Percentiles rank a stretch among this genome's conserved stretches.
These are phyloP conservation scores for Trichosanthes cucumerina DNA, from an alignment of 306 rosid genomes.

Conservation along the genomic window DNA sequence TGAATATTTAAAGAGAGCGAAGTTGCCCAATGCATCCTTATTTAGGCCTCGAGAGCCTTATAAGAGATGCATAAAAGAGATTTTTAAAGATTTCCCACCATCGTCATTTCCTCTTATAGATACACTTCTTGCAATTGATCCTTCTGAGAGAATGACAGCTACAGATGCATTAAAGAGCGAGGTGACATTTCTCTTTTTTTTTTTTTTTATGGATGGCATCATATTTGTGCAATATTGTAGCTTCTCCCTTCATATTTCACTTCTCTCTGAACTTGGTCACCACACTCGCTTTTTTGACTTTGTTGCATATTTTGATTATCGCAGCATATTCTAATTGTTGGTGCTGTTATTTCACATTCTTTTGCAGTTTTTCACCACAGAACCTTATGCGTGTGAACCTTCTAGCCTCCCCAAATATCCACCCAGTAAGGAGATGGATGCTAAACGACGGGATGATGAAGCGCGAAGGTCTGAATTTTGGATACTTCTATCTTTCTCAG, in stretches of 20 bases:
- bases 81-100: slow-evolving; percentile 69
- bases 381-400: slow-evolving; percentile 87
- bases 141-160: slow-evolving; percentile 75
- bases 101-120: slow-evolving; percentile 70
- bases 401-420: slow-evolving; percentile 93
- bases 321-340: not conserved
- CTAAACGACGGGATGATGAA: slow-evolving; percentile 47
- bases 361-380: slow-evolving; percentile 66
- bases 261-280: not conserved
- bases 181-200: slow-evolving; percentile 28
- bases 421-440: slow-evolving; percentile 93
- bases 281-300: not conserved
- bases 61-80: slow-evolving; percentile 63
- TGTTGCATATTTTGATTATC: not conserved
- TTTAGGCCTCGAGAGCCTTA: slow-evolving; percentile 81
- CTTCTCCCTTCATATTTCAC: not conserved
- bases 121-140: slow-evolving; percentile 81
- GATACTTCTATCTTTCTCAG: not conserved
- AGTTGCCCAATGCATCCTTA: slow-evolving; percentile 79
- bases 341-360: slow-evolving; percentile 21
- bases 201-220: not conserved
- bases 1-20: slow-evolving; percentile 79
- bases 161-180: slow-evolving; percentile 66
- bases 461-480: not conserved
- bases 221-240: not conserved